A percentile compares a stretch with the other conserved stretches of the same genome.
Evolutionary conservation across 441 rosid genomes (phyloP).

Genomic region (Corymbia calophylla): DNA sequence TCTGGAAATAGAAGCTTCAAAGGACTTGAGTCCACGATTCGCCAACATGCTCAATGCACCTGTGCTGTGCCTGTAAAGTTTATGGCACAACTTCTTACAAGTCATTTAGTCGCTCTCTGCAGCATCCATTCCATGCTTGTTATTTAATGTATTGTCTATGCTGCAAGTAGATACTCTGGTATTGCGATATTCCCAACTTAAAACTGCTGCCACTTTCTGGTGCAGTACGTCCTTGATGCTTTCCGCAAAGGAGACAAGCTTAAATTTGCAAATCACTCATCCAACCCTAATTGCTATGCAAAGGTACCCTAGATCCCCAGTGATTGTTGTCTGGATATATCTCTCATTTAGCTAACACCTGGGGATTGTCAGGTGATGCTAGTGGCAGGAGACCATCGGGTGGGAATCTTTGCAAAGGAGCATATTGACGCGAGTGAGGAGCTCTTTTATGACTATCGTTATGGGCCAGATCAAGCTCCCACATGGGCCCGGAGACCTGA

Average conservation of each 20-base stretch:
- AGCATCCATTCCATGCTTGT: not conserved
- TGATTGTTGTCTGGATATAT: not conserved
- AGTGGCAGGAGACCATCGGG: conserved; percentile 92
- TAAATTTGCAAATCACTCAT: conserved; percentile 81
- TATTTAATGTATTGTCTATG: not conserved
- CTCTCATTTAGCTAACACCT: conserved; percentile 4
- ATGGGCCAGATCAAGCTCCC: conserved; percentile 90
- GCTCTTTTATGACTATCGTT: conserved; percentile 74
- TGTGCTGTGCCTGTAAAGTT: not conserved
- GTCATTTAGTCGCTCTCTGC: not conserved
- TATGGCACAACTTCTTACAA: not conserved
- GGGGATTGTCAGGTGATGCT: conserved; percentile 49
- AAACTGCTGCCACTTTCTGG: conserved; percentile 2
- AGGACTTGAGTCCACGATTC: not conserved
- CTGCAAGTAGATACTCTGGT: not conserved
- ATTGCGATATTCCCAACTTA: not conserved
- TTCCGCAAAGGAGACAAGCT: conserved; percentile 88
- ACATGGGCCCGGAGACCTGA: conserved; percentile 91
- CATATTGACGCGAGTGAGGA: conserved; percentile 79
- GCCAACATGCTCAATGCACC: not conserved
- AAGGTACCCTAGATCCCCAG: conserved; percentile 36
- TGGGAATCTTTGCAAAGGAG: conserved; percentile 72
- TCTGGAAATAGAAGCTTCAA: not conserved
- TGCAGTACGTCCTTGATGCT: conserved; percentile 73
- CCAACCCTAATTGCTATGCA: conserved; percentile 85